These are phyloP conservation scores for Leccinellum luteum DNA, from an alignment of 768 basidiomycete species.

Conservation along the genomic window DNA sequence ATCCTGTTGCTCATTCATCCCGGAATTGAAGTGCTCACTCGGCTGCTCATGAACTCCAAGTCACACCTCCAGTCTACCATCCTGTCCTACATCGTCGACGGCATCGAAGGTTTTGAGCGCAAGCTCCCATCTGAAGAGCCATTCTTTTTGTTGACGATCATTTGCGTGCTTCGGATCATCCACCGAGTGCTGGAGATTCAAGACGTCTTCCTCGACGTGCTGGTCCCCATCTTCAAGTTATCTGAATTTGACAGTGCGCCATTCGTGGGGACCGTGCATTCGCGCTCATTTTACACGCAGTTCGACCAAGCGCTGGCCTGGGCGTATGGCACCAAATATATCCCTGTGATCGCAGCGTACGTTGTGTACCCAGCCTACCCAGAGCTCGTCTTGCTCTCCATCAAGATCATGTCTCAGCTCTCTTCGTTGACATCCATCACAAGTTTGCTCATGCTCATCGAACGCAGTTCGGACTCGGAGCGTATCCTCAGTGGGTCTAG, in stretches of 20 bases:
- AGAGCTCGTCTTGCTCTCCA: constrained; percentile 71
- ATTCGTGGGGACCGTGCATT: constrained; percentile 52
- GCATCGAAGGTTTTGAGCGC: constrained; percentile 72
- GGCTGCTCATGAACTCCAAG: constrained; percentile 71
- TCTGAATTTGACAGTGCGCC: constrained; percentile 60
- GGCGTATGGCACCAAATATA: constrained; percentile 63
- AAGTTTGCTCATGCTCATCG: constrained; percentile 75
- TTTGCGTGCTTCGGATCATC: constrained; percentile 78
- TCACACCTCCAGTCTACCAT: constrained; percentile 70
- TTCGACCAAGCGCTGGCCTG: constrained; percentile 79
- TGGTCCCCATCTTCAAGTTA: constrained; percentile 76
- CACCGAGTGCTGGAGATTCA: no score
- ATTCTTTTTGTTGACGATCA: constrained; percentile 70
- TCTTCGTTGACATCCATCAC: constrained; percentile 66
- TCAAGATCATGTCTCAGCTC: constrained; percentile 72
- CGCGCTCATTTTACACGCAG: constrained; percentile 66
- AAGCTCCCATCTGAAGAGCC: constrained; percentile 66
- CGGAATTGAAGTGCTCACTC: constrained; percentile 82
- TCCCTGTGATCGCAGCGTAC: constrained; percentile 81
- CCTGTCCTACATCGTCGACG: constrained; percentile 78
- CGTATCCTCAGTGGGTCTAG: constrained; percentile 81
- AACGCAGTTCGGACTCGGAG: constrained; percentile 78
- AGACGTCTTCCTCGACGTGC: constrained; percentile 85
- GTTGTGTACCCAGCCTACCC: constrained; percentile 65
- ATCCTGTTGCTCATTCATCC: constrained; percentile 69